Conservation (phyloP, 2,329 filamentous ascomycete genomes). For the Hypoxylon sp. region DNA sequence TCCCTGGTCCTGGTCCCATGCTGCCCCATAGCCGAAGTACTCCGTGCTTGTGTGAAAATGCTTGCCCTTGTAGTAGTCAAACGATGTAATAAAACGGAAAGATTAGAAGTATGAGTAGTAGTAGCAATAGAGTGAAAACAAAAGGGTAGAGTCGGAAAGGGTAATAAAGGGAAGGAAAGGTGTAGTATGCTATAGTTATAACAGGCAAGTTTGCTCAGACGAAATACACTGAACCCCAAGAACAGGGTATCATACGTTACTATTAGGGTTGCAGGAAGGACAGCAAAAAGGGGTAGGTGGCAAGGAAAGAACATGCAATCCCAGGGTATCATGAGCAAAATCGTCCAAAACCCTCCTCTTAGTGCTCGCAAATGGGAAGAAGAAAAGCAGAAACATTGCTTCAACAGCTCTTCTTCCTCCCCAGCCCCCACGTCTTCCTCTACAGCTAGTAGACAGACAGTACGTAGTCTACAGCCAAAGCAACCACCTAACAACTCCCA, state of each 20-base stretch:
- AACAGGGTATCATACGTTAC: neutral
- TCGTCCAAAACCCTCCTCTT: constrained; percentile 7
- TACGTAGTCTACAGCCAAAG: constrained; percentile 75
- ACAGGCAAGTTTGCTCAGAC: constrained; percentile 5
- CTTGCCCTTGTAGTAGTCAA: neutral
- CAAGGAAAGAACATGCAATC: constrained; percentile 1
- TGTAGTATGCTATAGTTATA: constrained; percentile 5
- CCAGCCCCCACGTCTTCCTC: neutral
- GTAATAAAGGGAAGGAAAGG: neutral
- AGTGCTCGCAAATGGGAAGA: neutral
- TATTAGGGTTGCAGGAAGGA: neutral
- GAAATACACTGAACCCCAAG: neutral
- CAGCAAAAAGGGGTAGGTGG: neutral
- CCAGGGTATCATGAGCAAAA: constrained; percentile 20
- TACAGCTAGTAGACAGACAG: neutral
- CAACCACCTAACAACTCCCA: constrained; percentile 79
- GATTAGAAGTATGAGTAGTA: neutral
- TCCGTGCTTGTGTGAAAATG: neutral
- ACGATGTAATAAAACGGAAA: neutral
- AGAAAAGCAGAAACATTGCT: neutral
- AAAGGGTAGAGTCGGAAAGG: neutral
- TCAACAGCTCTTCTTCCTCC: constrained; percentile 2
- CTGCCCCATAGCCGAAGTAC: neutral
- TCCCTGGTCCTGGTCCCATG: neutral
- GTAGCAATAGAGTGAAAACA: neutral